Conservation (phyloP, 2,329 filamentous ascomycete species). For the Alternaria postmessia region DNA sequence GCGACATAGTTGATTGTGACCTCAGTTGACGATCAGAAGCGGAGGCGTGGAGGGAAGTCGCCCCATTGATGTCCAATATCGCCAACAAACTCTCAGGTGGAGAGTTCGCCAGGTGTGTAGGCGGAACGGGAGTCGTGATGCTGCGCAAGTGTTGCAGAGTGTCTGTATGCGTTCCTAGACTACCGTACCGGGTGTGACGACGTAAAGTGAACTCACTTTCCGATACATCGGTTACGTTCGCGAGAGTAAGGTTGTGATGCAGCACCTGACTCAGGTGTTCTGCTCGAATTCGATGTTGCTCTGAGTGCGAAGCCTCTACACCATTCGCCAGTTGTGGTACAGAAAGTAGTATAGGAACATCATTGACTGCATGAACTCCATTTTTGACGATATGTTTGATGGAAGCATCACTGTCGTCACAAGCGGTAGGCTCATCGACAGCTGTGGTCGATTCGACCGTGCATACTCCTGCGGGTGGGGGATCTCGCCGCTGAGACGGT, state of each 20-base stretch:
- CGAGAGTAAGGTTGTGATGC: constrained; percentile 22
- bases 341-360: not conserved
- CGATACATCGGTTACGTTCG: not conserved
- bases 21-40: not conserved
- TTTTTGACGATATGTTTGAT: no score
- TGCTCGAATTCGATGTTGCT: constrained; percentile 32
- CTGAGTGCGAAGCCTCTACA: constrained; percentile 1
- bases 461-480: not conserved
- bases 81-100: not conserved
- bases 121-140: constrained; percentile 13
- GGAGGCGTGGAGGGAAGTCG: not conserved
- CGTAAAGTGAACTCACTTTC: constrained; percentile 8
- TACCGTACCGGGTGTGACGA: constrained; percentile 15
- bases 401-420: not conserved
- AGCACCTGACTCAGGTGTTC: constrained; percentile 39
- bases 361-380: not conserved
- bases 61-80: not conserved
- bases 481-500: constrained; percentile 10
- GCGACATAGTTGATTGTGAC: constrained; percentile 7
- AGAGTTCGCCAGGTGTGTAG: not conserved
- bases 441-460: not conserved
- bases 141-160: constrained; percentile 17
- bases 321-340: constrained; percentile 10
- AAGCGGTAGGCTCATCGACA: not conserved
- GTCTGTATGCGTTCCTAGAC: constrained; percentile 13